Base-by-base conservation (phyloP, 768 basidiomycete genomes). In the Thelephora ganbajun region DNA sequence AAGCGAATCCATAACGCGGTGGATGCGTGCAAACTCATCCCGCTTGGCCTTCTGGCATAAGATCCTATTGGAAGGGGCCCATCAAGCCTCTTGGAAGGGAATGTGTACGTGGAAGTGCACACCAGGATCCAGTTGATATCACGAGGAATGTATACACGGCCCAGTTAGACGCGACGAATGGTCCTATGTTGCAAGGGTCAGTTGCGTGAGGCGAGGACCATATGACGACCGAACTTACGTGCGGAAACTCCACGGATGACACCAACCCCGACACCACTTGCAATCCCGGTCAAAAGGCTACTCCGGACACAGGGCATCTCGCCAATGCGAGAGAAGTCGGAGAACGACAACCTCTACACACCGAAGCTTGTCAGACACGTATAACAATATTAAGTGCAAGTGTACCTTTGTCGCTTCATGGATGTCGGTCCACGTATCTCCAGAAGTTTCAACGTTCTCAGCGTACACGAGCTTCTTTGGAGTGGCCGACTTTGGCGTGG, bases 291-390 rank as follows among this genome's bases (percentile, higher is more conserved):
- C 53, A 90, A 63, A 34, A 90, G 63, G 57, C 82, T 82, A 50
- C 74, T 81, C 34, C 88, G 71, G 43, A 80, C 83, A 57, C 87
- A 90, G 2, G 85, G 87, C 11, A 87, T 70, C 54, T 85, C 76
- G 45, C 71, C 69, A 44, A 89, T 70, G 58, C 76, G 71, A 51
- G 69, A 66, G 14, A 79, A 65, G 61, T 83, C 83, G 48, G 54
- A 55, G 13, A 69, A 45, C 19, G 69, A 70, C 55, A 75, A 53
- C 58, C 67, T 70, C 72, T 74, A 63, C 56, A 67, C 54, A 51
- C 39, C 47, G 6, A 19, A 33, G 11, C 11, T 18, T 48, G 23
- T 45, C 11, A 20, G 35, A 44, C 35, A 48, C 45, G 39, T 33
- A 6, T 23, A 11, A 35, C 33, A 4, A n/a, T 13, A 11, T 4